A percentile compares a stretch with the other conserved stretches of the same genome.
These are phyloP conservation scores for Suhomyces panamericanus DNA, from an alignment of 1,139 yeast genomes.

Conservation along the genomic window DNA sequence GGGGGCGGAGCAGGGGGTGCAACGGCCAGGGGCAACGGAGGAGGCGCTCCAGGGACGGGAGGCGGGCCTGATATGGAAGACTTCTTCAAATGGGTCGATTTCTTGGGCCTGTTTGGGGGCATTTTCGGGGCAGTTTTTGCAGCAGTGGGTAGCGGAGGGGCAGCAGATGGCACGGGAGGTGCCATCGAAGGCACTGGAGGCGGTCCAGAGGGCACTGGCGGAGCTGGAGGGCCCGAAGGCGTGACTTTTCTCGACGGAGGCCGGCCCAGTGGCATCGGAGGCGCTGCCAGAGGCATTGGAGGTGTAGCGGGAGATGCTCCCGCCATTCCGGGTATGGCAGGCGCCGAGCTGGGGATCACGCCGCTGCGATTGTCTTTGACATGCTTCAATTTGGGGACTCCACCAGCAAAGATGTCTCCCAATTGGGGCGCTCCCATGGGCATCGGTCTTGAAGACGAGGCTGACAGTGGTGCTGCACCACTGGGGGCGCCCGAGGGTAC, in stretches of 20 bases:
- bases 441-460: conserved; percentile 19
- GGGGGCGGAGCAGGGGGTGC: conserved; percentile 10
- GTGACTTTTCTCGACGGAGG: conserved; percentile 16
- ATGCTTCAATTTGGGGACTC: conserved; percentile 76
- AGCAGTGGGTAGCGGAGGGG: conserved; percentile 9
- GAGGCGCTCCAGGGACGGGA: conserved; percentile 17
- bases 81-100: conserved; percentile 33
- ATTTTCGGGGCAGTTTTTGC: conserved; percentile 23
- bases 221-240: conserved; percentile 15
- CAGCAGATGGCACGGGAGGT: conserved; percentile 16
- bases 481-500: conserved; percentile 13
- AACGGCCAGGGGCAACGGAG: conserved; percentile 9
- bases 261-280: conserved; percentile 20
- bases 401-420: conserved; percentile 84
- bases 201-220: conserved; percentile 20
- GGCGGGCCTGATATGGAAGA: conserved; percentile 21
- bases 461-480: conserved; percentile 9
- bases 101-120: conserved; percentile 32
- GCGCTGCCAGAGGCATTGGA: conserved; percentile 6
- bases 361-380: conserved; percentile 47
- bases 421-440: conserved; percentile 52
- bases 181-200: conserved; percentile 14
- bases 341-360: conserved; percentile 42
- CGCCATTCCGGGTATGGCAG: conserved; percentile 28
- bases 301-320: conserved; percentile 3